A percentile compares a stretch with the other conserved stretches of the same genome.
phyloP scores from a whole-genome alignment of 73 alveolate genomes.

The Tetrahymena borealis region DNA sequence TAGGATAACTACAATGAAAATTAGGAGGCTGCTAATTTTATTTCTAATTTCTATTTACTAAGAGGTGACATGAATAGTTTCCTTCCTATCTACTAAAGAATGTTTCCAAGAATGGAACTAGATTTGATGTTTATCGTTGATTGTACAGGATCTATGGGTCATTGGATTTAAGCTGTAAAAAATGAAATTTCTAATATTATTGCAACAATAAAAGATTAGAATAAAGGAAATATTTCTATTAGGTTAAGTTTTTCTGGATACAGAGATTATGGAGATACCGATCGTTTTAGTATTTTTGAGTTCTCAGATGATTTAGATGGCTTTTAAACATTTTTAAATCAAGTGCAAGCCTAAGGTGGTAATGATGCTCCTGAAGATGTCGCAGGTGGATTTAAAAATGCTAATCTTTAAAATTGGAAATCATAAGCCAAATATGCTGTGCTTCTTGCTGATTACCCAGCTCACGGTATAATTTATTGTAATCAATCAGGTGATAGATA shows the following conservation, averaged over 20 bases:
- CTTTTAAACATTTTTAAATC: not conserved
- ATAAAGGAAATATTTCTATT: not conserved
- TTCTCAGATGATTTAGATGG: not conserved
- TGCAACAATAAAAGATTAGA: not conserved
- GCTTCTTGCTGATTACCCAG: constrained; percentile 11
- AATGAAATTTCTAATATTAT: not conserved
- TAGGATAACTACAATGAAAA: not conserved
- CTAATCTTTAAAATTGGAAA: not conserved
- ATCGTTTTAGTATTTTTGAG: not conserved
- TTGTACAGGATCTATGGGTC: constrained; percentile 9
- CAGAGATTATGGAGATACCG: constrained; percentile 8
- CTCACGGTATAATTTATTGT: not conserved
- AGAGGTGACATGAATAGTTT: not conserved
- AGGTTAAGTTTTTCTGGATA: not conserved
- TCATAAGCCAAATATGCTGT: constrained; percentile 1
- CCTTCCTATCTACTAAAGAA: not conserved
- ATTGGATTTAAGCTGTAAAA: constrained; percentile 5
- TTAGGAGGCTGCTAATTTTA: not conserved
- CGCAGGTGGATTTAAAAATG: constrained; percentile 3
- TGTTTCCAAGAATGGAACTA: not conserved
- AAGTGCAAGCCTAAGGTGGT: constrained; percentile 6
- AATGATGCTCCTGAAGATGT: constrained; percentile 9
- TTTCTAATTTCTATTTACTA: not conserved
- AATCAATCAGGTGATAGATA: not conserved
- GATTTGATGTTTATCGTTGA: constrained; percentile 3